phyloP scores from a whole-genome alignment of 2,329 filamentous ascomycete species.

The Xylaria sp. region DNA sequence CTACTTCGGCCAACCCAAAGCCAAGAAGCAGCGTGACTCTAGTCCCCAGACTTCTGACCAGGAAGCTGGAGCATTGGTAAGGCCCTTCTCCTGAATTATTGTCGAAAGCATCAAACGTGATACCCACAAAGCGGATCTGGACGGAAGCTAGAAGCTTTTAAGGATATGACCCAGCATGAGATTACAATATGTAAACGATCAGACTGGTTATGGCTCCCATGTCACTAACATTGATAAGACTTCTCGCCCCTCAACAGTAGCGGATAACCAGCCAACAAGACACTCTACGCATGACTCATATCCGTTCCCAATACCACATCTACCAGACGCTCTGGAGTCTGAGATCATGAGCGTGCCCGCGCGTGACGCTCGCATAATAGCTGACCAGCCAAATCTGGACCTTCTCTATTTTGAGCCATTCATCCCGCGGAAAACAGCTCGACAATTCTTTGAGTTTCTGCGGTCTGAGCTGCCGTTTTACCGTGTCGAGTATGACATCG shows the following conservation, averaged over 20 bases:
- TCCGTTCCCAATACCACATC: slow-evolving; percentile 61
- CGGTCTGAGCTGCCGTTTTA: slow-evolving; percentile 80
- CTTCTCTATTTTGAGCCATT: slow-evolving; percentile 82
- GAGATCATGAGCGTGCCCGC: slow-evolving; percentile 61
- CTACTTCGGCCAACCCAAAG: slow-evolving; percentile 67
- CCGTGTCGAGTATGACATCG: slow-evolving; percentile 78
- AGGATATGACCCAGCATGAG: neutral
- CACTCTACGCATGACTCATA: slow-evolving; percentile 59
- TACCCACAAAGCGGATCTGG: neutral
- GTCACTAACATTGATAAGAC: neutral
- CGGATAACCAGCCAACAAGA: slow-evolving; percentile 23
- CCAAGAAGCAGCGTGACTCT: slow-evolving; percentile 51
- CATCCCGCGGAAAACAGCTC: slow-evolving; percentile 66
- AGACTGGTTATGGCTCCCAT: neutral
- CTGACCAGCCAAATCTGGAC: slow-evolving; percentile 76
- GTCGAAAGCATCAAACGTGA: neutral
- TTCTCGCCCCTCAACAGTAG: neutral
- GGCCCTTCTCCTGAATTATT: neutral
- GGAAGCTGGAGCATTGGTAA: slow-evolving; percentile 11
- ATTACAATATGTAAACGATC: slow-evolving; percentile 2
- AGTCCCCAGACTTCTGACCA: slow-evolving; percentile 46
- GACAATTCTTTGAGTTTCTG: slow-evolving; percentile 75
- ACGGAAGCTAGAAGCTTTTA: neutral
- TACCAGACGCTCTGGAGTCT: slow-evolving; percentile 54
- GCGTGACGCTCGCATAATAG: slow-evolving; percentile 65